phyloP scores from a whole-genome alignment of 331 rosid species.

The Prunus yedoensis region DNA sequence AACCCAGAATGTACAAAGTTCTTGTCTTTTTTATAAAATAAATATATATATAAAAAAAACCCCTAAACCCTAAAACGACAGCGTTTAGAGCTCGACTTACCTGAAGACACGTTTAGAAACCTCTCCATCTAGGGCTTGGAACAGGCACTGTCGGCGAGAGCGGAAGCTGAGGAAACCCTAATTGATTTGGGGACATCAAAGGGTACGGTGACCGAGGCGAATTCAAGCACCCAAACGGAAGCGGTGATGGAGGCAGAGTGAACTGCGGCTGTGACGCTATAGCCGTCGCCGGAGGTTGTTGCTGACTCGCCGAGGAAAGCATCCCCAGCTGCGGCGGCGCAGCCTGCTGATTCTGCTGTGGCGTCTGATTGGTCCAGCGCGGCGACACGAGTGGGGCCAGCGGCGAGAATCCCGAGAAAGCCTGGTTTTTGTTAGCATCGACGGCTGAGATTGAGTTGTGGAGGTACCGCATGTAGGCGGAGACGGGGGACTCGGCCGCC shows the following conservation, averaged over 20 bases:
- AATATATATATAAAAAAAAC: background rate
- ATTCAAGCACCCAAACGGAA: slow-evolving; percentile 78
- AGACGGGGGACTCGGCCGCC: slow-evolving; percentile 90
- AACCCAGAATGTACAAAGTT: slow-evolving; percentile 50
- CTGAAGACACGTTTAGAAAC: slow-evolving; percentile 38
- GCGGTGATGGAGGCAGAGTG: slow-evolving; percentile 56
- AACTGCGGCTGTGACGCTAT: slow-evolving; percentile 37
- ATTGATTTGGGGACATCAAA: slow-evolving; percentile 60
- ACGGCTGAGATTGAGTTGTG: slow-evolving; percentile 43
- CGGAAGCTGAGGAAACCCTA: slow-evolving; percentile 90
- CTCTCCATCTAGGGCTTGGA: slow-evolving; percentile 82
- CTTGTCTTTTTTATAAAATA: slow-evolving; percentile 2
- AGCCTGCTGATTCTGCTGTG: slow-evolving; percentile 41
- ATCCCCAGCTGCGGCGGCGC: too few relatives aligned
- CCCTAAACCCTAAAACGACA: slow-evolving; percentile 27
- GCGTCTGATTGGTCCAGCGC: slow-evolving; percentile 50
- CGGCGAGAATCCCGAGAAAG: slow-evolving; percentile 68
- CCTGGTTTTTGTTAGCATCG: slow-evolving; percentile 48
- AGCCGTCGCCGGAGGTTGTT: slow-evolving; percentile 3
- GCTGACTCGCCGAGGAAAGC: slow-evolving; percentile 11
- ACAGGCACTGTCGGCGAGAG: slow-evolving; percentile 82
- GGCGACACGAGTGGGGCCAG: slow-evolving; percentile 50
- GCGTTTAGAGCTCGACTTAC: slow-evolving; percentile 27
- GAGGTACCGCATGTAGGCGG: slow-evolving; percentile 79
- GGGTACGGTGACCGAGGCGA: slow-evolving; percentile 67